Evolutionary conservation across 1,284 basidiomycete species (phyloP).

Genomic region (Sporisorium graminicola): DNA sequence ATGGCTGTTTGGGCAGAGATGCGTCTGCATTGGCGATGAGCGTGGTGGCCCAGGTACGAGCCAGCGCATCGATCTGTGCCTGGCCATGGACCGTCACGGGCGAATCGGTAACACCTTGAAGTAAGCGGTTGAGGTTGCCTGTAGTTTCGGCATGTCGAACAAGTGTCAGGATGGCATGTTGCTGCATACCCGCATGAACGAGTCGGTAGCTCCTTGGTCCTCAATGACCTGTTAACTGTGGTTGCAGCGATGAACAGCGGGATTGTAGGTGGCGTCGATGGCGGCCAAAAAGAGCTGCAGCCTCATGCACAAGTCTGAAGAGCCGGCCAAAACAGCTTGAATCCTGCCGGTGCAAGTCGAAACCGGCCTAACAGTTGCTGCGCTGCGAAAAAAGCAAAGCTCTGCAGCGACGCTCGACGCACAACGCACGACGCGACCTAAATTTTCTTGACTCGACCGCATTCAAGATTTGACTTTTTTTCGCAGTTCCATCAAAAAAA

Average conservation of each 20-base stretch:
- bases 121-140: slow-evolving; percentile 62
- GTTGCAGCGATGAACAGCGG: no score
- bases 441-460: neutral
- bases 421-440: slow-evolving; percentile 5
- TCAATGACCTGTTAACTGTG: no score
- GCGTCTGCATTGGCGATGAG: neutral
- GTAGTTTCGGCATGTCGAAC: slow-evolving; percentile 64
- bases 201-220: no score
- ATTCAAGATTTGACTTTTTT: slow-evolving; percentile 8
- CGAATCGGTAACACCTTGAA: slow-evolving; percentile 65
- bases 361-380: neutral
- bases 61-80: slow-evolving; percentile 56
- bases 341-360: neutral
- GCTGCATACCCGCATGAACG: no score
- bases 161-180: slow-evolving; percentile 53
- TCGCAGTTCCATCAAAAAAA: neutral
- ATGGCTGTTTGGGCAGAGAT: neutral
- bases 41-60: slow-evolving; percentile 24
- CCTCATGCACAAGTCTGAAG: neutral
- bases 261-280: neutral
- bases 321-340: neutral
- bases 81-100: slow-evolving; percentile 55
- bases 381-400: neutral
- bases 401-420: neutral
- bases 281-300: neutral